Evolutionary conservation across 495 filamentous ascomycete species (phyloP).

Genomic region (Ramalina peruviana): DNA sequence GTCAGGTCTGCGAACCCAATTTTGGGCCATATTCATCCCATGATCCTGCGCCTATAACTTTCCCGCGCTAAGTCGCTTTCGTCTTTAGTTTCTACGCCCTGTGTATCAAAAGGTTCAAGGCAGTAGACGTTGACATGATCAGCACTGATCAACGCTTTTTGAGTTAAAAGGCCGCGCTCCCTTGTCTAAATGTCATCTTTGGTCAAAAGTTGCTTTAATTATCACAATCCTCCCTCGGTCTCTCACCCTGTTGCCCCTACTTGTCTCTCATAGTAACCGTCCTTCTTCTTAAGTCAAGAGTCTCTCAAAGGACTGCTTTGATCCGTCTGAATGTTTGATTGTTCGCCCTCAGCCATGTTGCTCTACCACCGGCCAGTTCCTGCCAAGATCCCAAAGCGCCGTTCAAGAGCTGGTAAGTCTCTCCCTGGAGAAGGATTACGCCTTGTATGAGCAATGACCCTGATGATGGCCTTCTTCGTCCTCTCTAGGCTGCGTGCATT

Average conservation of each 20-base stretch:
- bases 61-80: slow-evolving; percentile 7
- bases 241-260: not conserved
- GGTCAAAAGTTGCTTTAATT: not conserved
- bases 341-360: slow-evolving; percentile 31
- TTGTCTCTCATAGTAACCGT: not conserved
- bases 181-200: not conserved
- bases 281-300: not conserved
- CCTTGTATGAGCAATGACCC: slow-evolving; percentile 1
- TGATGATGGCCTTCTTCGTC: slow-evolving; percentile 1
- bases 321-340: slow-evolving; percentile 13
- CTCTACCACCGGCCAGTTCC: slow-evolving; percentile 42
- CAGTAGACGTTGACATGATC: slow-evolving; percentile 9
- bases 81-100: slow-evolving; percentile 11
- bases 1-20: not conserved
- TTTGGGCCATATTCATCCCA: not conserved
- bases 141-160: slow-evolving; percentile 10
- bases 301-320: slow-evolving; percentile 3
- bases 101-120: slow-evolving; percentile 15
- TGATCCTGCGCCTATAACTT: slow-evolving; percentile 16
- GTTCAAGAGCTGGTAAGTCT: slow-evolving; percentile 46
- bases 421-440: not conserved
- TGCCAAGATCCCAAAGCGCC: slow-evolving; percentile 45
- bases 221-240: not conserved
- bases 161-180: slow-evolving; percentile 11
- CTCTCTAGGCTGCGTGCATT: slow-evolving; percentile 39